Conservation (phyloP, 164 flowering plant genomes). For the Tetrastigma voinierianum region DNA sequence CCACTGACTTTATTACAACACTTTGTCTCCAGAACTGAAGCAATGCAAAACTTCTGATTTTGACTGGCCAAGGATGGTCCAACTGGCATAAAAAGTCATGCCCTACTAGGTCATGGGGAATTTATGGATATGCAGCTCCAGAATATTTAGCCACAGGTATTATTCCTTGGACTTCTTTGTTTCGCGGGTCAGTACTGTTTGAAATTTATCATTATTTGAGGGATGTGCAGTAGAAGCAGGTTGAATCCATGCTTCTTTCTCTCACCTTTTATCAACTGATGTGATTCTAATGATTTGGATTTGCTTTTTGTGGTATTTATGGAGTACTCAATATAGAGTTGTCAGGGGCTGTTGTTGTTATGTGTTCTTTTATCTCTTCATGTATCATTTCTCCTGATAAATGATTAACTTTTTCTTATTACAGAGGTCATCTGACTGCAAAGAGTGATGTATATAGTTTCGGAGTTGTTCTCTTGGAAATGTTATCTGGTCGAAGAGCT, state of each 20-base stretch:
- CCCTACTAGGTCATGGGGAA: slow-evolving; percentile 11
- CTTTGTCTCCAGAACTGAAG: slow-evolving; percentile 2
- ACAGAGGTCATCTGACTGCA: slow-evolving; percentile 9
- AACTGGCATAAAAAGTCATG: background rate
- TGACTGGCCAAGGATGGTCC: slow-evolving; percentile 10
- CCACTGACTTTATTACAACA: background rate
- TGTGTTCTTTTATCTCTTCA: background rate
- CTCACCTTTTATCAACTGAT: too few species aligned
- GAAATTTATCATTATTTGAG: too few species aligned
- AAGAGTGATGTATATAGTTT: slow-evolving; percentile 17
- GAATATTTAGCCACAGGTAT: slow-evolving; percentile 15
- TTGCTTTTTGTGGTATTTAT: too few species aligned
- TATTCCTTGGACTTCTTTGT: background rate
- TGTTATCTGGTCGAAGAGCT: slow-evolving; percentile 1
- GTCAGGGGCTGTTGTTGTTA: background rate
- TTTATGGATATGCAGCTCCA: slow-evolving; percentile 9
- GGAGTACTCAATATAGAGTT: too few species aligned
- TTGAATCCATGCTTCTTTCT: too few species aligned
- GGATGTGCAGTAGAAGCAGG: too few species aligned
- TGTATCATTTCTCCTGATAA: background rate
- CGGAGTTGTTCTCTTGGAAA: slow-evolving; percentile 13
- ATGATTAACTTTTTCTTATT: background rate
- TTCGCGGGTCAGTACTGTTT: too few species aligned
- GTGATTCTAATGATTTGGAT: too few species aligned
- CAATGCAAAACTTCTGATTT: slow-evolving; percentile 17